phyloP scores from a whole-genome alignment of 2,329 filamentous ascomycete genomes.

The Fusarium mangiferae region DNA sequence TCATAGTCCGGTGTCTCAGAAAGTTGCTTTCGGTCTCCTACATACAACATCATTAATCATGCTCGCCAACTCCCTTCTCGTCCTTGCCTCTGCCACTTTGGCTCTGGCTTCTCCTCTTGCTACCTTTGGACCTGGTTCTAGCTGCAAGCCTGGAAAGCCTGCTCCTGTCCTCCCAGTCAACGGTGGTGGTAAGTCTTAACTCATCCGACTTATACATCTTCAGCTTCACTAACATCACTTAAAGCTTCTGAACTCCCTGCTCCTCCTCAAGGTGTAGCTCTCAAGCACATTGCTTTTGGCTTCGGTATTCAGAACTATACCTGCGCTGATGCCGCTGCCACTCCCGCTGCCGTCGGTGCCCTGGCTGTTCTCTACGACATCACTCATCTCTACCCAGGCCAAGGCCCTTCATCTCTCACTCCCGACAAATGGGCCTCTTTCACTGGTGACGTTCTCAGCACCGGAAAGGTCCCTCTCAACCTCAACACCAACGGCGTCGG shows the following conservation, averaged over 20 bases:
- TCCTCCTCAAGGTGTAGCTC: constrained; percentile 51
- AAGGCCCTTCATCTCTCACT: constrained; percentile 51
- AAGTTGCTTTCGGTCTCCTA: constrained; percentile 14
- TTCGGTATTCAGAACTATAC: constrained; percentile 78
- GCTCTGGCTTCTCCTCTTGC: constrained; percentile 44
- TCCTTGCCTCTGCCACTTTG: constrained; percentile 50
- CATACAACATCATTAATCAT: constrained; percentile 38
- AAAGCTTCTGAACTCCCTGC: constrained; percentile 57
- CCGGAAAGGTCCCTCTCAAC: constrained; percentile 60
- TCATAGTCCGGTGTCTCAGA: constrained; percentile 20
- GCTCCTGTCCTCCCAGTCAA: constrained; percentile 52
- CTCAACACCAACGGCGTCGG: constrained; percentile 50
- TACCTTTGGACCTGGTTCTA: constrained; percentile 29
- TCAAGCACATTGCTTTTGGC: constrained; percentile 69
- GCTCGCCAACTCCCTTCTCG: constrained; percentile 48
- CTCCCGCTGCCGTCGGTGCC: constrained; percentile 60
- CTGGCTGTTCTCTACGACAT: constrained; percentile 70
- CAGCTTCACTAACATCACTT: constrained; percentile 28
- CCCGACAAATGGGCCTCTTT: constrained; percentile 54
- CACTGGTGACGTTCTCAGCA: constrained; percentile 53
- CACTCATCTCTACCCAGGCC: constrained; percentile 61
- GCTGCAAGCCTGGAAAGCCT: constrained; percentile 24
- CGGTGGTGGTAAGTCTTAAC: constrained; percentile 49
- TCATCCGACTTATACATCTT: not conserved
- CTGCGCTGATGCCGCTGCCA: constrained; percentile 55